Evolutionary conservation across 2,329 filamentous ascomycete genomes (phyloP).

Genomic region (Colletotrichum caudatum): DNA sequence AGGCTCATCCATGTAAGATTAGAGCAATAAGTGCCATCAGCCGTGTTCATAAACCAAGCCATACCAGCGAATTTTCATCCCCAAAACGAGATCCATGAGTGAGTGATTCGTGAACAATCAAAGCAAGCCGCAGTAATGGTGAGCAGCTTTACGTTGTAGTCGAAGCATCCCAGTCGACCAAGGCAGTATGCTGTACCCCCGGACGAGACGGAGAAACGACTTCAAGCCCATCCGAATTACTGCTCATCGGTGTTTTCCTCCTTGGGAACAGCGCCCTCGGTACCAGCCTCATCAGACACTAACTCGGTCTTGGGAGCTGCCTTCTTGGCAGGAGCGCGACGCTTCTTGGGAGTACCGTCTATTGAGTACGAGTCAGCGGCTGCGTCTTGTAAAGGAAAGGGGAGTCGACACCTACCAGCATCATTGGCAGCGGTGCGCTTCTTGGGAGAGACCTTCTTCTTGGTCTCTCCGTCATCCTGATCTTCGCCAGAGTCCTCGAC

Average conservation of each 20-base stretch:
- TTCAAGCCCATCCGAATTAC: not conserved
- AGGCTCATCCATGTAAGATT: not conserved
- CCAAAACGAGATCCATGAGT: not conserved
- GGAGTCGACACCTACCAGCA: conserved; percentile 6
- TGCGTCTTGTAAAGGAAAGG: not conserved
- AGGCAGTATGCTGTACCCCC: not conserved
- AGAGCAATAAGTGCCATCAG: not conserved
- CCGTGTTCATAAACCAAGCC: conserved; percentile 2
- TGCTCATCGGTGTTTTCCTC: conserved; percentile 57
- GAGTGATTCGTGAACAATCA: not conserved
- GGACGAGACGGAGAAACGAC: not conserved
- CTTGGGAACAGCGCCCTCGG: conserved; percentile 5
- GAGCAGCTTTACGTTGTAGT: not conserved
- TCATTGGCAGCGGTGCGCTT: conserved; percentile 22
- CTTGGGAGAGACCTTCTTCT: conserved; percentile 23
- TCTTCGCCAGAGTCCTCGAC: conserved; percentile 15
- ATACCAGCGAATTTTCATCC: not conserved
- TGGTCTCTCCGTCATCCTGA: conserved; percentile 1
- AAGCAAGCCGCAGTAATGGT: not conserved
- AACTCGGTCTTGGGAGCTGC: conserved; percentile 30
- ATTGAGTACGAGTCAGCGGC: not conserved
- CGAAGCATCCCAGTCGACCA: not conserved
- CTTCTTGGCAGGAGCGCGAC: conserved; percentile 42
- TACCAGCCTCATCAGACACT: conserved; percentile 5
- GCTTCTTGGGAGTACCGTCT: conserved; percentile 33